Evolutionary conservation across 495 filamentous ascomycete species (phyloP).

Genomic region (Parmelia sp.): DNA sequence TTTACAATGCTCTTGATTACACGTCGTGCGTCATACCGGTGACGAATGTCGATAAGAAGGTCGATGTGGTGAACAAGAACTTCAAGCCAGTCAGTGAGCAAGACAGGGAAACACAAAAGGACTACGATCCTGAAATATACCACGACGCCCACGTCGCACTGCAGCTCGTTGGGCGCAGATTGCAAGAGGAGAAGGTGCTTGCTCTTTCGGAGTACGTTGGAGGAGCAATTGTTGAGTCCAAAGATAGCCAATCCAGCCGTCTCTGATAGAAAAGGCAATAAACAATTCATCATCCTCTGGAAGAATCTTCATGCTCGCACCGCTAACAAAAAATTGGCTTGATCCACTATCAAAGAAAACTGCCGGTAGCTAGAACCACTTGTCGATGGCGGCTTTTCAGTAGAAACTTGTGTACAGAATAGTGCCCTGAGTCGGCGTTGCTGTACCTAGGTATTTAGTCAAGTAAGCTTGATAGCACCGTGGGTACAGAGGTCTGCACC

Average conservation of each 20-base stretch:
- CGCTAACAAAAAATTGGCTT: not conserved
- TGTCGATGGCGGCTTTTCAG: not conserved
- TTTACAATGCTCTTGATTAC: conserved; percentile 55
- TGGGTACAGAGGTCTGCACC: too few species aligned
- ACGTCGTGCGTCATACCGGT: conserved; percentile 53
- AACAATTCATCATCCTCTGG: not conserved
- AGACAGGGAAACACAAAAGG: conserved; percentile 40
- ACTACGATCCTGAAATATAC: conserved; percentile 48
- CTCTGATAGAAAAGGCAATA: not conserved
- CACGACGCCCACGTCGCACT: conserved; percentile 50
- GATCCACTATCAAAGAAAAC: not conserved
- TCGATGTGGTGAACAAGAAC: conserved; percentile 41
- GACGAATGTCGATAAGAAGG: conserved; percentile 45
- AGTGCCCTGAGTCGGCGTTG: not conserved
- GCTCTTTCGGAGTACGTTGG: conserved; percentile 34
- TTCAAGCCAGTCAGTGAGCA: conserved; percentile 37
- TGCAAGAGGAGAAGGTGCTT: conserved; percentile 51
- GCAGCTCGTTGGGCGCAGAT: conserved; percentile 45
- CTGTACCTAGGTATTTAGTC: not conserved
- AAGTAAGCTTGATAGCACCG: not conserved
- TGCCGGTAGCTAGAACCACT: not conserved
- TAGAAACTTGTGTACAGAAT: not conserved
- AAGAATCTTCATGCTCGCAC: not conserved
- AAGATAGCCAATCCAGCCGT: not conserved
- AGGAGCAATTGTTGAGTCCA: conserved; percentile 5